These are phyloP conservation scores for Flueggea neowawraea DNA, from an alignment of 441 rosid genomes.

Conservation along the genomic window DNA sequence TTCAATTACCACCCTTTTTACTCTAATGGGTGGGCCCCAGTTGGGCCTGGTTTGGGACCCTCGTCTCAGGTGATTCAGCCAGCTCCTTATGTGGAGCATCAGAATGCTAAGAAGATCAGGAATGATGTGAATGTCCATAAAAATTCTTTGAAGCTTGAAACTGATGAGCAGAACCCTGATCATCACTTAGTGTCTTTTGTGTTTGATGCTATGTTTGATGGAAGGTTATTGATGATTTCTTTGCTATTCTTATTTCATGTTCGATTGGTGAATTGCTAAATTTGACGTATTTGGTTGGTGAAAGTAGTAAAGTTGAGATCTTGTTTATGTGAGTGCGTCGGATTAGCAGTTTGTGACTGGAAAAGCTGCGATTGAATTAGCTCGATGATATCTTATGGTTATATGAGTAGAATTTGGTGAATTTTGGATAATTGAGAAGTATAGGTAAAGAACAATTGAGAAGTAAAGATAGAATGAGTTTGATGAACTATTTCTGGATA, in stretches of 20 bases:
- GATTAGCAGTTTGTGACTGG: background rate
- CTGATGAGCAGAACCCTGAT: conserved; percentile 67
- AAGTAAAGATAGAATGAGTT: too few species aligned
- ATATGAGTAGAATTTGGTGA: too few species aligned
- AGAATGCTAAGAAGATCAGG: conserved; percentile 81
- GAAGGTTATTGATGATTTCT: conserved; percentile 48
- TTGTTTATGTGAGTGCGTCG: background rate
- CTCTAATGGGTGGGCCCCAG: conserved; percentile 48
- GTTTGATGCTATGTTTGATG: conserved; percentile 83
- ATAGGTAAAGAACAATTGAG: too few species aligned
- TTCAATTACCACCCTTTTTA: conserved; percentile 49
- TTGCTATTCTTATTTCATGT: background rate
- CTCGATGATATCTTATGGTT: background rate
- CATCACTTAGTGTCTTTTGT: conserved; percentile 73
- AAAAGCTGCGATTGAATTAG: background rate
- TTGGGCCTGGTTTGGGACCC: conserved; percentile 29
- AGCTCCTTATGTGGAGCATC: conserved; percentile 72
- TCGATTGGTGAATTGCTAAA: background rate
- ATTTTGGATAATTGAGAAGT: too few species aligned
- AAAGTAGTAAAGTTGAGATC: conserved; percentile 7
- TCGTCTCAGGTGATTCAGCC: conserved; percentile 29
- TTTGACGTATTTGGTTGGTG: background rate
- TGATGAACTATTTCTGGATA: too few species aligned
- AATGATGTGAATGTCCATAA: conserved; percentile 85
- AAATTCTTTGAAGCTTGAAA: conserved; percentile 37